Conservation (phyloP, 179 eudicot species). For the Gypsophila paniculata region DNA sequence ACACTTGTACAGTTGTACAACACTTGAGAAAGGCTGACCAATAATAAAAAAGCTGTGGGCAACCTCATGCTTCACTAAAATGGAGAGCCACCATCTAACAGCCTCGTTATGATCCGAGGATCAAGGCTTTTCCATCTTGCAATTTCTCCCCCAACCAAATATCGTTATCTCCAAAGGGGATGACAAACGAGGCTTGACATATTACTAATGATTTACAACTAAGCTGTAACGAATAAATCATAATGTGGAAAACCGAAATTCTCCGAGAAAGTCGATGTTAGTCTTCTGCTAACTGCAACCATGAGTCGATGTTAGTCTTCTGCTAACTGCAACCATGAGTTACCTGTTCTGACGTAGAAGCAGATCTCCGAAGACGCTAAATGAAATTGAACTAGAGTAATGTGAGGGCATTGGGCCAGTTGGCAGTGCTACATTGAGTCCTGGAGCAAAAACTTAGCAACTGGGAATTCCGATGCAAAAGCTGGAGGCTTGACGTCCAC, state of each 20-base stretch:
- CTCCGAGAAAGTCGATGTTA: background rate
- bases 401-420: background rate
- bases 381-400: constrained; percentile 3
- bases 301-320: background rate
- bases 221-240: background rate
- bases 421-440: constrained; percentile 27
- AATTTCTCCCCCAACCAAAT: background rate
- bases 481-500: constrained; percentile 58
- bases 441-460: constrained; percentile 59
- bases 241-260: background rate
- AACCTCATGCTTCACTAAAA: constrained; percentile 27
- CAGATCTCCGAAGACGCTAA: background rate
- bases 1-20: constrained; percentile 11
- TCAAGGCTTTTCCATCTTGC: background rate
- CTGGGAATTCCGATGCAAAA: constrained; percentile 55
- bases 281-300: constrained; percentile 17
- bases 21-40: constrained; percentile 25
- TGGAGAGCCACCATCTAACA: constrained; percentile 9
- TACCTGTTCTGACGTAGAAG: background rate
- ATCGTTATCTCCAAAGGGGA: background rate
- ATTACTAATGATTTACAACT: constrained; percentile 16
- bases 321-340: constrained; percentile 18
- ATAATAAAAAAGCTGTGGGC: constrained; percentile 23
- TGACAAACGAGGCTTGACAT: background rate
- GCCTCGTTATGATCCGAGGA: background rate